Evolutionary conservation across 75 land plant species (phyloP), one percentile per base, ranked within the genome.

Genomic region (Pseudotsuga menziesii): DNA sequence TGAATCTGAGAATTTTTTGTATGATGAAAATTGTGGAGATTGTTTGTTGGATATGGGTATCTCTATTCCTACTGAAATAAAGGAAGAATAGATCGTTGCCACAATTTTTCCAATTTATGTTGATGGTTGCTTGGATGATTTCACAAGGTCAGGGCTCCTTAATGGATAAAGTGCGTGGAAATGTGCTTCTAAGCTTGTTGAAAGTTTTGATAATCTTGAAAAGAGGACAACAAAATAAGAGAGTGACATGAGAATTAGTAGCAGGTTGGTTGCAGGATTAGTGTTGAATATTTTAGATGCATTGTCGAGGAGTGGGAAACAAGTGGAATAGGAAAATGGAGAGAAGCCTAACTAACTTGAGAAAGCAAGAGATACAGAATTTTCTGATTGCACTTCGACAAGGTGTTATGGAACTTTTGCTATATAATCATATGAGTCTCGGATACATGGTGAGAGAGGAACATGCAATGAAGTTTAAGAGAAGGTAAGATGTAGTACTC

Each of bases 111-210:
- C 88, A 23, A 89, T 92, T 74, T 89, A 98, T 20, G 77, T 97
- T 16, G 92, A 92, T 70, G 84, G 88, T 61, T 97, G 99, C 63
- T 77, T 97, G 76, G 81, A 78, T 22, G 81, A 76, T 73, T 97
- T 97, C 74, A 90, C 88, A 20, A 90, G 89, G 71, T 82, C 89
- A 23, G 99, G 94, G 78, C 79, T 92, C 74, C 87, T 97, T 12
- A 79, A 90, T 56, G 87, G 89, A 67, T 97, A 94, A 72, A 93
- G 94, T 81, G 90, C 87, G 25, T 97, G 95, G 95, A 80, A 86
- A 58, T 97, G 99, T 76, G 39, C 32, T 69, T 20, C 72, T 41
- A 69, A 39, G n/a, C 48, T 41, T n/a, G 44, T 69, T 39, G 23
- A 36, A 44, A 17, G 54, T 69, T 69, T 25, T 69, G 72, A n/a